Evolutionary conservation across 257 asterid species (phyloP), one percentile per base, ranked within the genome.

Genomic region (Oldenlandia corymbosa): DNA sequence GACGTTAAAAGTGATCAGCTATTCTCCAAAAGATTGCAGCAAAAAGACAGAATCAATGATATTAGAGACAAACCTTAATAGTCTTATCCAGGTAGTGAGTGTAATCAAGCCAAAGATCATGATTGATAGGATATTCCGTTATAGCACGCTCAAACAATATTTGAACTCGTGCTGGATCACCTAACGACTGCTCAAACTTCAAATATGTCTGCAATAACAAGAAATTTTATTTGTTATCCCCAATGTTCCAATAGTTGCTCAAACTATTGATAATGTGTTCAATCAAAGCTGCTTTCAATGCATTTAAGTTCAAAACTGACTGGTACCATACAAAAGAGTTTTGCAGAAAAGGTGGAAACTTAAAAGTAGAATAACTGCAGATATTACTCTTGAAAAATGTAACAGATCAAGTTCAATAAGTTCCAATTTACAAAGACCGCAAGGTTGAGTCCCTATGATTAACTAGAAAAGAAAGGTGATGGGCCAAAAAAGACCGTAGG

Each of bases 91-190:
- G 78, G 80, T 87, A 93, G 66, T 71, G 86, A 16, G 92, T 84
- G 69, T 90, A 90, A 51, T 83, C 86, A 11, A 81, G 86, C 99
- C 99, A 93, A 24, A 93, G 76, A 62, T 93, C 95, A 76, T 81
- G 60, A 67, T 82, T 82, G 73, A 90, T 57, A 67, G 99, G 94
- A 66, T 89, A 87, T 57, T 87, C 88, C 0, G 94, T 71, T 74
- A 93, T 68, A 31, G 96, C 94, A 54, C 99, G 97, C 73, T 93
- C 99, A 69, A 82, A 93, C 71, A 93, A 80, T 74, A 93, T 83
- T 80, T 87, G 97, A 65, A 90, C 80, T 62, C 99, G 88, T 41
- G 97, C 91, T 58, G 96, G 99, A 83, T 93, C 97, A 54, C 97
- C 97, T 52, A 65, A 76, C 48, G 97, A 84, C 69, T 81, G 91